Evolutionary conservation across 2,329 filamentous ascomycete species (phyloP), one percentile per base, ranked within the genome.

Genomic region (Berkeleyomyces rouxiae): DNA sequence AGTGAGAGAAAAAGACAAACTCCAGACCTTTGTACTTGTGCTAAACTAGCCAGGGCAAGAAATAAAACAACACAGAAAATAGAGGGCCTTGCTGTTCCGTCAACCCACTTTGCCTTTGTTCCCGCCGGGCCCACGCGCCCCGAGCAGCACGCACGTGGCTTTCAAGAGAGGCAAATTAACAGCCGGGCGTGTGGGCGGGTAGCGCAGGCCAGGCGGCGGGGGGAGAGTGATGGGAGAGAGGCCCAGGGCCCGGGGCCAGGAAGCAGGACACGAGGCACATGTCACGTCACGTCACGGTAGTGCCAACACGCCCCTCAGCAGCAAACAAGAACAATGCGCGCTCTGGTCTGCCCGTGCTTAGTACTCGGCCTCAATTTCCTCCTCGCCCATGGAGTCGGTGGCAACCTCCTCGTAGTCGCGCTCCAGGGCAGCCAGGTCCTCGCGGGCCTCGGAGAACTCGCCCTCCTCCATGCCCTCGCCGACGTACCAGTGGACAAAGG

Each of bases 341-440:
- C 60, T 60, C 42, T 55, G 33, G 43, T 59, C 53, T 63, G 57
- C 55, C 46, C 44, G 31, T 46, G 44, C 61, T 72, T 95, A 96
- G 82, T 96, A 96, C 83, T 96, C 92, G 68, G 88, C 88, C 78
- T 95, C 90, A 69, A 82, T 78, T 72, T 91, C 89, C 70, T 95
- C 91, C 67, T 84, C 88, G 73, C 91, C 91, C 70, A 95, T 78
- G 67, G 90, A 95, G 78, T 97, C 92, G 71, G 90, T 89, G 68
- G 90, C 92, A 73, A 97, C 93, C 79, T 99, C 93, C 79, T 96
- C 92, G 79, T 92, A 92, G 70, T 92, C 88, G 78, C 86, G 88
- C 79, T 92, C 88, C 42, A 93, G 79, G 58, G 88, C 88, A 66
- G 88, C 88, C 65, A 93, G 79, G 73, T 93, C 88, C 77, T 93